Conservation (phyloP, 495 filamentous ascomycete species). For the Aspergillus homomorphus region DNA sequence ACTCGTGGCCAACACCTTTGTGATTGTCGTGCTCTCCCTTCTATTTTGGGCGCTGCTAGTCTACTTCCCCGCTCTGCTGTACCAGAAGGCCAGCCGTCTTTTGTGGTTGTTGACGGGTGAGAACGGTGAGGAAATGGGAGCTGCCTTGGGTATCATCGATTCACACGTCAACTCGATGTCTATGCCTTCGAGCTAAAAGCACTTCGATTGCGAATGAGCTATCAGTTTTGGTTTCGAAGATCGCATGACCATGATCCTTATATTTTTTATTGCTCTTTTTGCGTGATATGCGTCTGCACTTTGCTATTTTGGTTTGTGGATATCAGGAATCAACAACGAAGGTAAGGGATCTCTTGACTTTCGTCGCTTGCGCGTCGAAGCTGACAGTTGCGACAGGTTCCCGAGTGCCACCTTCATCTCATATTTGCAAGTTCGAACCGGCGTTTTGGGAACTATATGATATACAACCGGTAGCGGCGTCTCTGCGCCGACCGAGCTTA, state of each 20-base stretch:
- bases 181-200: constrained; percentile 18
- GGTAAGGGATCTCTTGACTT: neutral
- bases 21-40: constrained; percentile 33
- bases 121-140: constrained; percentile 30
- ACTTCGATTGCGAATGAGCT: constrained; percentile 11
- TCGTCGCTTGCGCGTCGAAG: neutral
- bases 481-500: constrained; percentile 11
- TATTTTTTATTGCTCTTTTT: neutral
- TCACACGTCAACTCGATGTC: constrained; percentile 19
- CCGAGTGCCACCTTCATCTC: constrained; percentile 5
- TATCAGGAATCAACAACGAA: neutral
- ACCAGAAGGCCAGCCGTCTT: constrained; percentile 34
- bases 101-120: constrained; percentile 44
- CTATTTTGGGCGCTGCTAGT: constrained; percentile 39
- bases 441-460: constrained; percentile 14
- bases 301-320: neutral
- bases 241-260: neutral
- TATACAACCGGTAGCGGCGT: constrained; percentile 9
- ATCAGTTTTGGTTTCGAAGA: neutral
- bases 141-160: constrained; percentile 32
- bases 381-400: neutral
- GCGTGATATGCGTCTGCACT: neutral
- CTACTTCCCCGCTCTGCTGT: constrained; percentile 42
- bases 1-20: constrained; percentile 59
- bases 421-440: constrained; percentile 14